Evolutionary conservation across 2,329 filamentous ascomycete genomes (phyloP), one percentile per base, ranked within the genome.

Genomic region (Atkinsonella hypoxylon): DNA sequence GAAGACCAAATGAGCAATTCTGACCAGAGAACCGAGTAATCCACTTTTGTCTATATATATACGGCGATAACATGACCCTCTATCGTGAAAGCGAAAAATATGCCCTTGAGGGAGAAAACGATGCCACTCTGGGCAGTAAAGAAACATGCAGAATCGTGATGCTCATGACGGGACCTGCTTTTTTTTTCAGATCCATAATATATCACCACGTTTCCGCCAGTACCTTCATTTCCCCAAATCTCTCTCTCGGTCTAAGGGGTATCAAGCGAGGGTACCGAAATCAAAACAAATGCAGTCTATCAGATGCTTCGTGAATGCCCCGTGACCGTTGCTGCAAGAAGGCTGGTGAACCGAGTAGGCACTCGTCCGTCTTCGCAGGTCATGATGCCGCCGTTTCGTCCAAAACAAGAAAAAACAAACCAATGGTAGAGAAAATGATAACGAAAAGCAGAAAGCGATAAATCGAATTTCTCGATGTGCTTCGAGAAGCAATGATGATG

Each of bases 41-140:
- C 77, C 76, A 75, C 75, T 79, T 81, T 80, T 79, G 74, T 81
- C 77, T 81, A 81, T 77, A 70, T 66, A 58, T 66, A 64, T 63
- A 68, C 67, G 67, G 66, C 67, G 67, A 70, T 67, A 65, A 63
- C 67, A 70, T 67, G 67, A 70, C 66, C 66, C 64, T 70, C 66
- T 70, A 67, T 67, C 61, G 64, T 67, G 61, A 67, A 69, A 66
- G 61, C 59, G 62, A 63, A 62, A 64, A 68, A 67, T 65, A 66
- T 66, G 60, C 64, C 66, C 63, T 51, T 20, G 31, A 34, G 20
- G 26, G 51, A 46, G 58, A 57, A 61, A 59, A 60, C 60, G 57
- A 62, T 63, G 61, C 63, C 64, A 58, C 59, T 56, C 59, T 62
- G 63, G 65, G 67, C 64, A 56, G 60, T 61, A 38, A 49, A 66